Base-by-base conservation (phyloP, 139 green algal genomes). In the Trebouxia sp. region DNA sequence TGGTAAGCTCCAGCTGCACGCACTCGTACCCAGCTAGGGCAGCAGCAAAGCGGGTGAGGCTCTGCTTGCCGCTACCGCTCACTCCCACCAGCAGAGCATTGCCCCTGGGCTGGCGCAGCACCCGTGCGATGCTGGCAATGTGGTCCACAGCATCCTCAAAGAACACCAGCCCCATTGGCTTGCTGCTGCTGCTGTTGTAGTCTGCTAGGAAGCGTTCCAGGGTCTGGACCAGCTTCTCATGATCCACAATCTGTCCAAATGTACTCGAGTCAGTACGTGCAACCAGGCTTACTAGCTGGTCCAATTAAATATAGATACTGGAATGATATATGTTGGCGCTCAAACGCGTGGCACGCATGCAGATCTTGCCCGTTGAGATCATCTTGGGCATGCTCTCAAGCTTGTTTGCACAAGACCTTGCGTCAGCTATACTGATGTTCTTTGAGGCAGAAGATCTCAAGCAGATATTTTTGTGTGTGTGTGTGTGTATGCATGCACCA, bases 21-120 rank as follows among this genome's bases (percentile, higher is more conserved):
- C 38, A 81, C 5, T 69, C 53, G 37, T 53, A 80, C 51, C 75
- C 82, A 8, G 5, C 48, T 88, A 47, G 39, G 42, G 72, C 85
- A 42, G 58, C 90, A 17, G 92, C 93, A 87, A 97, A 95, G 56
- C 90, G 88, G 12, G 94, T 95, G 43, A 96, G 82, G 62, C 81
- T 91, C 79, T 89, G 87, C 87, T 96, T 96, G 80, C 94, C 94
- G 56, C 65, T 87, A 69, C 70, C 85, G 82, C 94, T 80, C 37
- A 79, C 94, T 41, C 94, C 94, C 38, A 97, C 94, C 42, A 97
- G 86, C 90, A 97, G 92, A 14, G 91, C 93, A 81, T 97, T 95
- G 78, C 94, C 94, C 37, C 91, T 83, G 12, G 93, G 93, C 86
- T 96, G 91, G 56, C 89, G 86, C 78, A 97, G 87, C 43, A 97